phyloP scores from a whole-genome alignment of 164 flowering plant species.

The Tinospora cordifolia region DNA sequence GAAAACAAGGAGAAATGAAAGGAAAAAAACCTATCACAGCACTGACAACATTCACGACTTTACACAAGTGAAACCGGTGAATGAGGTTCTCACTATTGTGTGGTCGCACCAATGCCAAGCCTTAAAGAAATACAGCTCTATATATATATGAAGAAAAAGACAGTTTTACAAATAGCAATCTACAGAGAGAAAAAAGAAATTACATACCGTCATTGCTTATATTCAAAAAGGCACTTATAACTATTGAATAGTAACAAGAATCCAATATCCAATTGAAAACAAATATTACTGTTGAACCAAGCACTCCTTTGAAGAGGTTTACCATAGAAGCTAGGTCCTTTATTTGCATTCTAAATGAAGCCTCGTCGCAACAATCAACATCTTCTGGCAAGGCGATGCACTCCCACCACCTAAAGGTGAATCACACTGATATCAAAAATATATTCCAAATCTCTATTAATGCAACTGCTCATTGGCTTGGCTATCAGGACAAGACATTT shows the following conservation, averaged over 20 bases:
- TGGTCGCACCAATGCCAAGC: too few relatives aligned
- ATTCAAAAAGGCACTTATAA: neutral
- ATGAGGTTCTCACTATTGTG: too few relatives aligned
- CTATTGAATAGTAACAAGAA: neutral
- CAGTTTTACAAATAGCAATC: too few relatives aligned
- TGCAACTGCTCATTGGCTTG: neutral
- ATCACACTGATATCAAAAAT: neutral
- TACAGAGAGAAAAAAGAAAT: too few relatives aligned
- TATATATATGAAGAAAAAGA: too few relatives aligned
- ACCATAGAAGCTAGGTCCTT: slow-evolving; percentile 81
- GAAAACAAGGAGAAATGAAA: too few relatives aligned
- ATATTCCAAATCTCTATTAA: neutral
- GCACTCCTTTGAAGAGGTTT: slow-evolving; percentile 12
- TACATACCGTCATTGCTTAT: too few relatives aligned
- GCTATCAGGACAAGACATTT: neutral
- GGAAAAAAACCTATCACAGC: too few relatives aligned
- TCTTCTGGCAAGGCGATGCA: slow-evolving; percentile 87
- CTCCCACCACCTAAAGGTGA: slow-evolving; percentile 87
- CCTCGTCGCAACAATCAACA: slow-evolving; percentile 57
- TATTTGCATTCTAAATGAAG: slow-evolving; percentile 61
- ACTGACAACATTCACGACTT: too few relatives aligned
- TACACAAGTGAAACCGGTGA: too few relatives aligned
- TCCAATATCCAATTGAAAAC: neutral
- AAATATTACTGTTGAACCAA: neutral
- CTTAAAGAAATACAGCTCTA: too few relatives aligned